phyloP scores from a whole-genome alignment of 2,329 filamentous ascomycete species.

The Teratosphaeriaceae sp. region DNA sequence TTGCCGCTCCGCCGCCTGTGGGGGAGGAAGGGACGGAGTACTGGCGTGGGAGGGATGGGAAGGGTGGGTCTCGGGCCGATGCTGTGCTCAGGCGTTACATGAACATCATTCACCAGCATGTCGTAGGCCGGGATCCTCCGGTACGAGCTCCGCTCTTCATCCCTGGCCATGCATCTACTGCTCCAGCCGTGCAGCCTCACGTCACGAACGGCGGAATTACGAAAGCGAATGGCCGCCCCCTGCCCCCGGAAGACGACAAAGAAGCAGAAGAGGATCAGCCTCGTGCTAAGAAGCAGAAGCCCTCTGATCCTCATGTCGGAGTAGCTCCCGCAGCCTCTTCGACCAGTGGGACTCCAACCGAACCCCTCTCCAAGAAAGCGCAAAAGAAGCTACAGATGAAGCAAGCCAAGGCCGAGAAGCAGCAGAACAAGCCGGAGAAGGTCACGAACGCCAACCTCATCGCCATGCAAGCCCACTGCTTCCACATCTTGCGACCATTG shows the following conservation, averaged over 20 bases:
- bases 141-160: slow-evolving; percentile 66
- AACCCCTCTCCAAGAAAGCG: background rate
- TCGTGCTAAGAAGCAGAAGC: slow-evolving; percentile 46
- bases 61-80: slow-evolving; percentile 82
- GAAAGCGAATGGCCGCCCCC: background rate
- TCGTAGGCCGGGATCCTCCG: slow-evolving; percentile 60
- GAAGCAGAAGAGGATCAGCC: slow-evolving; percentile 44
- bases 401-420: background rate
- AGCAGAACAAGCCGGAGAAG: slow-evolving; percentile 37
- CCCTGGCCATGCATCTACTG: slow-evolving; percentile 40
- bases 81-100: slow-evolving; percentile 82
- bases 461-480: slow-evolving; percentile 85
- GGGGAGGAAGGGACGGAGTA: slow-evolving; percentile 71
- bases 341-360: background rate
- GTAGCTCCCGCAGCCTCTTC: background rate
- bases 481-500: slow-evolving; percentile 80
- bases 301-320: too few relatives aligned
- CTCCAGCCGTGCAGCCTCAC: background rate
- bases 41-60: slow-evolving; percentile 73
- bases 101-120: slow-evolving; percentile 79
- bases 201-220: background rate
- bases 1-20: slow-evolving; percentile 58
- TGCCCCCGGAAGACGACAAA: slow-evolving; percentile 29
- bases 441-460: slow-evolving; percentile 59
- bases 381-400: slow-evolving; percentile 27